Percentiles rank a stretch among this genome's conserved stretches.
Conservation (phyloP, 179 eudicot species). For the Silene noctiflora region DNA sequence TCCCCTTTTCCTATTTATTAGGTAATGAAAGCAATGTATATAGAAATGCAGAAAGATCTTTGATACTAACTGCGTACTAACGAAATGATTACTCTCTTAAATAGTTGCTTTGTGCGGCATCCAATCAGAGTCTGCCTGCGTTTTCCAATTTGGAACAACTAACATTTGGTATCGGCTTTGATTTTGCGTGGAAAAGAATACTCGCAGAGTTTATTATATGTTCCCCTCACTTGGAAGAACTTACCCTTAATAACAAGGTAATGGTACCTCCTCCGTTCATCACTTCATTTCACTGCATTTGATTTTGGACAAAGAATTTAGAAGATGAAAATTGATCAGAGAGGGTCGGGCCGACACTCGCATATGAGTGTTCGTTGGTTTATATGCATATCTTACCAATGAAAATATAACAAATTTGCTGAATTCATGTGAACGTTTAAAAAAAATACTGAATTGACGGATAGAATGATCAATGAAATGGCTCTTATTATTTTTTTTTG, state of each 20-base stretch:
- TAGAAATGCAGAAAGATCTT: neutral
- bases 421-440: too few relatives aligned
- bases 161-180: slow-evolving; percentile 18
- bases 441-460: too few relatives aligned
- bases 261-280: too few relatives aligned
- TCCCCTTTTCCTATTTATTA: neutral
- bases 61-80: neutral
- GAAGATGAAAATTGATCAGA: too few relatives aligned
- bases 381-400: too few relatives aligned
- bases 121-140: slow-evolving; percentile 14
- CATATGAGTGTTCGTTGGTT: too few relatives aligned
- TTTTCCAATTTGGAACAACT: slow-evolving; percentile 17
- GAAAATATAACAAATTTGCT: too few relatives aligned
- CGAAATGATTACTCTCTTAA: neutral
- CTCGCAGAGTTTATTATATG: slow-evolving; percentile 19
- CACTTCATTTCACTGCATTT: too few relatives aligned
- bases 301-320: too few relatives aligned
- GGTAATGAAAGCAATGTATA: neutral
- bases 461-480: too few relatives aligned
- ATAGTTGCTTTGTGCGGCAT: slow-evolving; percentile 9
- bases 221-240: slow-evolving; percentile 16
- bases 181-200: slow-evolving; percentile 18
- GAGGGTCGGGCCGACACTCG: too few relatives aligned
- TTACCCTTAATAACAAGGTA: slow-evolving; percentile 24
- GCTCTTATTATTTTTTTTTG: neutral